Base-by-base conservation (phyloP, 306 rosid genomes). In the Malus sieversii region DNA sequence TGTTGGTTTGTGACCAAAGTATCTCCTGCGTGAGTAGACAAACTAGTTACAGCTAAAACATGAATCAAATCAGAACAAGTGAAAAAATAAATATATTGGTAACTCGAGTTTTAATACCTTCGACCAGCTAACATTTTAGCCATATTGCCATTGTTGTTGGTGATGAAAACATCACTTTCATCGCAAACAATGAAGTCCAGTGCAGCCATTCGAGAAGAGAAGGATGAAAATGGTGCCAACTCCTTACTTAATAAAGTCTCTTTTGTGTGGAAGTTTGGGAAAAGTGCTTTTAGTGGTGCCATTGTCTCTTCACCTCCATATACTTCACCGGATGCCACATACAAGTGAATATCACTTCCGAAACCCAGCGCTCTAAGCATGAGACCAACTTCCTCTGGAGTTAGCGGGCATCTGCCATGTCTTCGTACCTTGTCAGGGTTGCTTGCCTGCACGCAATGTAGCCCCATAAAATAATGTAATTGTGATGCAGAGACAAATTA, bases 61-160 rank as follows among this genome's bases (percentile, higher is more conserved):
- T 14, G 53, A 45, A 38, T 27, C 25, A 22, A 5, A 64, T 32
- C 44, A 32, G 6, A 66, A 38, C 48, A 4, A 1, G 1, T 18
- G 6, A 9, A 27, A 16, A 66, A 13, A 35, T 6, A 66, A 66
- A 16, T 58, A 4, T 29, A 13, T 25, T 2, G 45, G 25, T 73
- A 32, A 42, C 45, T 68, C 9, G 0, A 44, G 10, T 48, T 22
- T 74, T 23, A 9, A 65, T 82, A 88, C 98, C 98, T 94, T 71
- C 96, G 79, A 75, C 98, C 98, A 27, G 98, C 97, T 77, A 94
- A 82, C 59, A 94, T 94, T 85, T 82, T 90, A 22, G 98, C 98
- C 98, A 94, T 94, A 78, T 94, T 94, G 10, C 98, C 98, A n/a
- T 94, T 94, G 85, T 94, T 94, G 82, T 94, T 94, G 58, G 97